These are phyloP conservation scores for cucumber (Cucumis sativus) DNA, from an alignment of 306 rosid species.

Conservation along the genomic window Cucumber_9930_V3 NC_026657.2:10023501-10024000, in stretches of 20 bases:
- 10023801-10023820: too few relatives aligned
- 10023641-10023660: too few relatives aligned
- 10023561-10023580: too few relatives aligned
- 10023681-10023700: too few relatives aligned
- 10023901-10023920: not conserved
- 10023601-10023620: too few relatives aligned
- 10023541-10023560: not conserved
- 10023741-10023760: not conserved
- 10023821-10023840: too few relatives aligned
- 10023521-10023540: conserved; percentile 6
- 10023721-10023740: not conserved
- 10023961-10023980: too few relatives aligned
- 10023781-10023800: too few relatives aligned
- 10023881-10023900: conserved; percentile 28
- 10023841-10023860: conserved; percentile 4
- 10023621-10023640: too few relatives aligned
- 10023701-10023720: too few relatives aligned
- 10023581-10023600: too few relatives aligned
- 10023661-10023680: too few relatives aligned
- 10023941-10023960: conserved; percentile 22
- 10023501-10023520: conserved; percentile 15
- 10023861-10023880: conserved; percentile 39
- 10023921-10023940: conserved; percentile 4
- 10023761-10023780: not conserved
- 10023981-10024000: conserved; percentile 29